phyloP scores from a whole-genome alignment of 257 asterid genomes.

The Gardenia jasminoides region DNA sequence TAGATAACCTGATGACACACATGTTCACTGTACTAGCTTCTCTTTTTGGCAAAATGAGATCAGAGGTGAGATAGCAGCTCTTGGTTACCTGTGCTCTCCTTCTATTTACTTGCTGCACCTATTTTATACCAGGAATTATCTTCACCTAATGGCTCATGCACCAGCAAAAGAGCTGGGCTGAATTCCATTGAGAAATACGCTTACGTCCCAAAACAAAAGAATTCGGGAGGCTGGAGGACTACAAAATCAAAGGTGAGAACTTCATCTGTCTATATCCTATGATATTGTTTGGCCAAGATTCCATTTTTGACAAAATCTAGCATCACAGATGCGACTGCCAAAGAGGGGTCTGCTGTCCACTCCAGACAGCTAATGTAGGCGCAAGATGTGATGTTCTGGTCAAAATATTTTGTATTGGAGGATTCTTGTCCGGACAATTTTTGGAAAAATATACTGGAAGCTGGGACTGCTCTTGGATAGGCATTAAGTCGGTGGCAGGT shows the following conservation, averaged over 20 bases:
- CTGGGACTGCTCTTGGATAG: not conserved
- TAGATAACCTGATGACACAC: not conserved
- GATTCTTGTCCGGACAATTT: not conserved
- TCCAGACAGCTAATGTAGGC: slow-evolving; percentile 9
- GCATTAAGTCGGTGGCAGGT: not conserved
- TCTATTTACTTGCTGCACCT: slow-evolving; percentile 14
- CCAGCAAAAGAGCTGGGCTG: slow-evolving; percentile 20
- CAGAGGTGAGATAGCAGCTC: not conserved
- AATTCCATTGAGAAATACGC: slow-evolving; percentile 54
- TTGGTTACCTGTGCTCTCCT: not conserved
- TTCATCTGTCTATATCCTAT: not conserved
- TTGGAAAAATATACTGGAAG: not conserved
- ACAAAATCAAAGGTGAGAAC: slow-evolving; percentile 65
- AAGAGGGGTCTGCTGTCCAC: slow-evolving; percentile 41
- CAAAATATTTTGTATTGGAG: not conserved
- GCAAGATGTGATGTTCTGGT: not conserved
- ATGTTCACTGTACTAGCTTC: not conserved
- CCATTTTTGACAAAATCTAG: not conserved
- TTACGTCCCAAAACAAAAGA: slow-evolving; percentile 55
- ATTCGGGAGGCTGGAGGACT: slow-evolving; percentile 71
- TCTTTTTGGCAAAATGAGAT: not conserved
- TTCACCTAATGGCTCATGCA: slow-evolving; percentile 37
- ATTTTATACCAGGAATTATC: slow-evolving; percentile 40
- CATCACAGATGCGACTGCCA: slow-evolving; percentile 77
- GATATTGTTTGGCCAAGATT: not conserved